These are phyloP conservation scores for Neckera pumila DNA, from an alignment of 225 moss, liverwort and hornwort species.

Conservation along the genomic window DNA sequence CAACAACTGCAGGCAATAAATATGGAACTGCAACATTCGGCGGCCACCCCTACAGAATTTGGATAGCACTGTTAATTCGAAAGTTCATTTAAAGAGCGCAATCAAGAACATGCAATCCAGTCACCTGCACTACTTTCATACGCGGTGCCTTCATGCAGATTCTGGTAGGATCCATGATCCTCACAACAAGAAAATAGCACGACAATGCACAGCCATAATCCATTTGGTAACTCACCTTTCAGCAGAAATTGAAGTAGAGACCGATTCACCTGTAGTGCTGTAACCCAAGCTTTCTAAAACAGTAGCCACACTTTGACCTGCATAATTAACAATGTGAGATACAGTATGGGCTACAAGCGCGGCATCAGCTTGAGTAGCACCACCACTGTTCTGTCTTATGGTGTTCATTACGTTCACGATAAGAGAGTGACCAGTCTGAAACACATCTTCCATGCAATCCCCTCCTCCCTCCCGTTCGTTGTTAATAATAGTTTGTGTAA, in stretches of 20 bases:
- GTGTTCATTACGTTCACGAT: slow-evolving; percentile 65
- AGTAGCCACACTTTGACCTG: slow-evolving; percentile 46
- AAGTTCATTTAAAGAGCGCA: neutral
- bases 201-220: neutral
- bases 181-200: neutral
- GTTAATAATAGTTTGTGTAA: slow-evolving; percentile 35
- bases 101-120: neutral
- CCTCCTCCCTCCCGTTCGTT: slow-evolving; percentile 71
- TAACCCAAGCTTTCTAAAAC: slow-evolving; percentile 66
- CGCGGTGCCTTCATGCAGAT: neutral
- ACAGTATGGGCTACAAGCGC: slow-evolving; percentile 72
- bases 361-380: slow-evolving; percentile 67
- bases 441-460: slow-evolving; percentile 63
- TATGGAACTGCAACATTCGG: slow-evolving; percentile 81
- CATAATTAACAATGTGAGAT: slow-evolving; percentile 39
- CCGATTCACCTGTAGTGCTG: slow-evolving; percentile 23
- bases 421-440: slow-evolving; percentile 57
- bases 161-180: neutral
- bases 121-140: neutral
- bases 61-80: slow-evolving; percentile 10
- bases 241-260: slow-evolving; percentile 34
- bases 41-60: slow-evolving; percentile 57
- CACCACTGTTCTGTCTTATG: slow-evolving; percentile 72
- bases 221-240: slow-evolving; percentile 18
- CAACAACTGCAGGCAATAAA: slow-evolving; percentile 76